Percentiles rank a stretch among this genome's conserved stretches.
Evolutionary conservation across 1,284 basidiomycete species (phyloP).

Genomic region (Rhodotorula sp.): DNA sequence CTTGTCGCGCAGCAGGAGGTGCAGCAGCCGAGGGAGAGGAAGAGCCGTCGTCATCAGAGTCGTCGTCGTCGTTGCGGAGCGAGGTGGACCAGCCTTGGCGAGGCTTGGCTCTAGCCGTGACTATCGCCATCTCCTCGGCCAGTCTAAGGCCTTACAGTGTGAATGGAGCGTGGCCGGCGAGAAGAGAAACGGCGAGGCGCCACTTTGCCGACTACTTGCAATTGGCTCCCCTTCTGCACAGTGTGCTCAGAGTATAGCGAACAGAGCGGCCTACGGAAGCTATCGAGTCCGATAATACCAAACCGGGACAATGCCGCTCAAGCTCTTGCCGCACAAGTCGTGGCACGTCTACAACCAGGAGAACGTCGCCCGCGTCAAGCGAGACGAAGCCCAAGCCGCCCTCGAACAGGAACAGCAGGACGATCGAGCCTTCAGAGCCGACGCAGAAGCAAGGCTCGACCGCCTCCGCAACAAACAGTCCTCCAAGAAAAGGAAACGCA

Average conservation of each 20-base stretch:
- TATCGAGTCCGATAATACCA: no score
- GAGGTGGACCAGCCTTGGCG: conserved; percentile 10
- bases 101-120: neutral
- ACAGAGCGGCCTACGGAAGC: no score
- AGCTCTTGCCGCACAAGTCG: conserved; percentile 37
- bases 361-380: conserved; percentile 36
- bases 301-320: conserved; percentile 14
- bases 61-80: conserved; percentile 12
- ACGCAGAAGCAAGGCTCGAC: conserved; percentile 34
- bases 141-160: neutral
- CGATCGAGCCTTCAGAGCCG: conserved; percentile 16
- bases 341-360: conserved; percentile 35
- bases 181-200: neutral
- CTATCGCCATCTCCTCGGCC: neutral
- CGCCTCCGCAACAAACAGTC: conserved; percentile 19
- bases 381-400: conserved; percentile 31
- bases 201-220: neutral
- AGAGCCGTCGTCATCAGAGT: neutral
- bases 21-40: neutral
- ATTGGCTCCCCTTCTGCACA: neutral
- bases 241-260: neutral
- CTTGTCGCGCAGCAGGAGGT: neutral
- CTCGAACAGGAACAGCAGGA: conserved; percentile 13
- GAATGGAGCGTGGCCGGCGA: neutral
- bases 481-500: conserved; percentile 13